A percentile compares a stretch with the other conserved stretches of the same genome.
These are phyloP conservation scores for Hanseniaspora meyeri DNA, from an alignment of 805 yeast genomes.

Conservation along the genomic window DNA sequence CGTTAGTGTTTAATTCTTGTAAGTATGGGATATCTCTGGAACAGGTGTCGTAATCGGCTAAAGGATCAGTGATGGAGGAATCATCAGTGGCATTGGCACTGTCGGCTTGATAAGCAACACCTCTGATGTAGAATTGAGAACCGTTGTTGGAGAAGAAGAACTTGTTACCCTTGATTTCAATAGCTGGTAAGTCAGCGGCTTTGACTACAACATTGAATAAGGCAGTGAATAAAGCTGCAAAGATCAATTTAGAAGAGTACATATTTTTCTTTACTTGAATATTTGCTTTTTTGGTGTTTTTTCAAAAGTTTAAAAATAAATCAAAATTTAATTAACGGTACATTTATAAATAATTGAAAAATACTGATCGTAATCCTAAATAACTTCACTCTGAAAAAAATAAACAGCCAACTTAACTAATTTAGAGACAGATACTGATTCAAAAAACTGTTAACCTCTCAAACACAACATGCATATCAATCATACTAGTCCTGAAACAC, in stretches of 20 bases:
- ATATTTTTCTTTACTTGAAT: background rate
- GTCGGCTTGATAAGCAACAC: conserved; percentile 71
- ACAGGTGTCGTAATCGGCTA: conserved; percentile 51
- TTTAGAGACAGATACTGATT: background rate
- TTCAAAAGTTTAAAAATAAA: background rate
- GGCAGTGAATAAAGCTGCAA: conserved; percentile 26
- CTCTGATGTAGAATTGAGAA: conserved; percentile 63
- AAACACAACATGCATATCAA: no score
- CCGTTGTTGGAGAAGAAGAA: conserved; percentile 68
- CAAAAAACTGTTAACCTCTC: background rate
- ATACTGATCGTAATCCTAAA: no score
- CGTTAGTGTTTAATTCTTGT: conserved; percentile 50
- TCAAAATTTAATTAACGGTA: no score
- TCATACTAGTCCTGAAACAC: no score
- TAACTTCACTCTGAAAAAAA: no score
- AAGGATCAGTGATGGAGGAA: conserved; percentile 50
- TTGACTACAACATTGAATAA: conserved; percentile 22
- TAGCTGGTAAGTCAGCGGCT: conserved; percentile 44
- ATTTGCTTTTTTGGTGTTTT: conserved; percentile 26
- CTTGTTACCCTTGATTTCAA: conserved; percentile 66
- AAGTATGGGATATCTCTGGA: conserved; percentile 64
- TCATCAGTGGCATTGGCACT: conserved; percentile 38
- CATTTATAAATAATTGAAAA: no score
- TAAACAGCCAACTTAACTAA: no score
- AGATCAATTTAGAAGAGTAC: conserved; percentile 9